These are phyloP conservation scores for Penicillium desertorum DNA, from an alignment of 495 filamentous ascomycete species.

Conservation along the genomic window DNA sequence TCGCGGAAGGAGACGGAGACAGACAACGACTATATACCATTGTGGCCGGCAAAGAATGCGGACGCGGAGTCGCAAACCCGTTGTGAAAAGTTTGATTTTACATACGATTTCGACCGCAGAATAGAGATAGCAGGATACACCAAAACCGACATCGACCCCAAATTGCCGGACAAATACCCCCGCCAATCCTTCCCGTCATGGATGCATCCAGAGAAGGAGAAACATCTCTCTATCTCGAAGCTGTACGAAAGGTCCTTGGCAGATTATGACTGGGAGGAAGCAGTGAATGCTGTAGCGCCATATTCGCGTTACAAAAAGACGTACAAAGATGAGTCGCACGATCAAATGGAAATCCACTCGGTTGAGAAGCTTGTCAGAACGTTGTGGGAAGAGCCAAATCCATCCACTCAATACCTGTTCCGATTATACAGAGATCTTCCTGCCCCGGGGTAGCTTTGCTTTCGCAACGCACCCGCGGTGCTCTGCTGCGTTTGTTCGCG, in stretches of 20 bases:
- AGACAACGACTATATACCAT: conserved; percentile 11
- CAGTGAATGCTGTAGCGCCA: conserved; percentile 19
- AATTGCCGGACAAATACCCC: neutral
- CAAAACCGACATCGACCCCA: conserved; percentile 3
- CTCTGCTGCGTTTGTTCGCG: conserved; percentile 68
- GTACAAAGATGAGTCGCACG: conserved; percentile 13
- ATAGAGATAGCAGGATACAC: neutral
- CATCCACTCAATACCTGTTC: conserved; percentile 57
- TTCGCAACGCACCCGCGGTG: conserved; percentile 54
- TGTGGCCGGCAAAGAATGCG: conserved; percentile 8
- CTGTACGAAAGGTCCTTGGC: conserved; percentile 21
- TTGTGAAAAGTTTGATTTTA: conserved; percentile 4
- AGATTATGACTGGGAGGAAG: conserved; percentile 19
- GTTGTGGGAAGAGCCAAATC: conserved; percentile 39
- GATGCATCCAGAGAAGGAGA: conserved; percentile 18
- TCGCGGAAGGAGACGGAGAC: conserved; percentile 1
- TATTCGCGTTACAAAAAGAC: conserved; percentile 3
- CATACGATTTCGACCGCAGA: conserved; percentile 3
- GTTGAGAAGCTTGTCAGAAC: conserved; percentile 45
- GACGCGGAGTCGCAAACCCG: conserved; percentile 4
- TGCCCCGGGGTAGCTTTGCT: conserved; percentile 63
- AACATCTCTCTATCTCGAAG: conserved; percentile 13
- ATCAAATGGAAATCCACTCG: conserved; percentile 28
- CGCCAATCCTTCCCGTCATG: conserved; percentile 8
- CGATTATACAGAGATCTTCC: conserved; percentile 61